Base-by-base conservation (phyloP, 495 filamentous ascomycete genomes). In the Bacidia gigantensis region DNA sequence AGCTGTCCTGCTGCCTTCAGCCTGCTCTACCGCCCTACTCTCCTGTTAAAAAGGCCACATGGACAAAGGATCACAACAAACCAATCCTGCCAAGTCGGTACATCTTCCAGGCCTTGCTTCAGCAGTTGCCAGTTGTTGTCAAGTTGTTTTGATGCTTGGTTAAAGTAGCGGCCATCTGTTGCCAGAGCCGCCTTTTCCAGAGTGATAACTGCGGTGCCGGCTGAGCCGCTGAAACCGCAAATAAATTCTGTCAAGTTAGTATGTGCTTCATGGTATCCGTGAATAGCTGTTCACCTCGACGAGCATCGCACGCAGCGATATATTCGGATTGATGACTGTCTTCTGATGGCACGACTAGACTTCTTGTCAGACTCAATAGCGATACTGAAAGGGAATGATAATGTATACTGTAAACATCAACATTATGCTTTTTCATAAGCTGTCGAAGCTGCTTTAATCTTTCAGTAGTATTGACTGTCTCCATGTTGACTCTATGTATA, bases 1-100 rank as follows among this genome's bases (percentile, higher is more conserved):
- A 18, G 97, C 89, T 38, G 75, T 73, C 70, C 94, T 94, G 49
- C 85, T 87, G 39, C 79, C 86, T 49, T 84, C 80, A 22, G 88
- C 78, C 64, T 95, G 83, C 50, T 92, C 84, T 40, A 81, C 83
- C 20, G 84, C 74, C 81, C 81, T 84, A 57, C 32, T 46, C 29
- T 38, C 17, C 44, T 3, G 20, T 24, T 21, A 47, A 10, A 26
- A 49, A 22, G 18, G 43, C 70, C 54, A 71, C 62, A 52, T 12
- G 10, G 24, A 11, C 24, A 11, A 35, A 40, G 23, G 23, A 21
- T 9, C 11, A 11, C 3, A 22, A 49, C 51, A 29, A 76, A 84
- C 93, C 93, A 99, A 66, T 99, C 93, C 65, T 95, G 88, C 87
- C 92, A 97, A 2, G 90, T 96, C 5, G 87, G 90, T 24, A 96